Evolutionary conservation across 2,329 filamentous ascomycete species (phyloP).

Genomic region (Trichoderma sp.): DNA sequence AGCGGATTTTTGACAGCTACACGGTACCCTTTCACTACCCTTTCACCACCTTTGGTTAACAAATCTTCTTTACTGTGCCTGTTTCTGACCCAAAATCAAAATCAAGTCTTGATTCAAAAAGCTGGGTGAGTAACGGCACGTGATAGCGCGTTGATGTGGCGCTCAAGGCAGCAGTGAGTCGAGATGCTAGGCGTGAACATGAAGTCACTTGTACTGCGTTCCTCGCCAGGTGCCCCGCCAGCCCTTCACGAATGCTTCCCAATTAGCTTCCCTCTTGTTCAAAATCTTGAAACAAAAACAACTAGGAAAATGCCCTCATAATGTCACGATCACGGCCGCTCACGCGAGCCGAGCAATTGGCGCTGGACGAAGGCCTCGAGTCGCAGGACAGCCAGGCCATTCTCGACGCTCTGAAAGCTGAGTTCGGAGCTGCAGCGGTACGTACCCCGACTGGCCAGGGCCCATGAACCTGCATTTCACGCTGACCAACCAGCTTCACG

Average conservation of each 20-base stretch:
- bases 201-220: not conserved
- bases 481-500: conserved; percentile 22
- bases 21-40: not conserved
- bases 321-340: conserved; percentile 41
- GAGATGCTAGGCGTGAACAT: not conserved
- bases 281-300: not conserved
- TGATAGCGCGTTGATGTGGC: conserved; percentile 37
- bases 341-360: conserved; percentile 37
- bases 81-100: not conserved
- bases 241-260: not conserved
- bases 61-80: not conserved
- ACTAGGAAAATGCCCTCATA: conserved; percentile 16
- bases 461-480: conserved; percentile 21
- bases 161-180: not conserved
- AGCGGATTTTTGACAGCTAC: not conserved
- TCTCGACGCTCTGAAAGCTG: conserved; percentile 43
- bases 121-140: conserved; percentile 32
- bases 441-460: conserved; percentile 23
- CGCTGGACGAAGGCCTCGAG: conserved; percentile 41
- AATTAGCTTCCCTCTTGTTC: not conserved
- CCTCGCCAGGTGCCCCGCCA: not conserved
- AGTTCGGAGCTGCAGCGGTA: conserved; percentile 42
- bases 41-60: not conserved
- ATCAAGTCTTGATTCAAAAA: not conserved
- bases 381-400: conserved; percentile 52